Percentiles rank a stretch among this genome's conserved stretches.
phyloP scores from a whole-genome alignment of 2,329 filamentous ascomycete species.

The Emergomyces orientalis region DNA sequence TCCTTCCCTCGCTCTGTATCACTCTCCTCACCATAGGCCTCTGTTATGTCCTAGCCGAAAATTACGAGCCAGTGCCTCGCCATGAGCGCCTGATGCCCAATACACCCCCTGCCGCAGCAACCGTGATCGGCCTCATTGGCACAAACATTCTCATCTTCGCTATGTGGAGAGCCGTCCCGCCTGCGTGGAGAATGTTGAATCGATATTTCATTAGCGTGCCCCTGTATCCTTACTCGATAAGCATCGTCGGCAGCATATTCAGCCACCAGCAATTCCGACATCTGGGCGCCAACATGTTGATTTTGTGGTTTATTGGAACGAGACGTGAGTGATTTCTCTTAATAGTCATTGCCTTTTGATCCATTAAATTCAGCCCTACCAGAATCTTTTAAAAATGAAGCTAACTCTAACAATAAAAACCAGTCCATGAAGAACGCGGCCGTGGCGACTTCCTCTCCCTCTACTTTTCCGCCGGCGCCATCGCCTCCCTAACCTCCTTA shows the following conservation, averaged over 20 bases:
- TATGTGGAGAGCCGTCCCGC: conserved; percentile 44
- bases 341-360: not conserved
- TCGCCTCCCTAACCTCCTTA: conserved; percentile 41
- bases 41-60: conserved; percentile 38
- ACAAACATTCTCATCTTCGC: conserved; percentile 43
- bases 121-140: conserved; percentile 43
- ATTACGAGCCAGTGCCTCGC: conserved; percentile 41
- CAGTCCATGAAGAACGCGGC: conserved; percentile 48
- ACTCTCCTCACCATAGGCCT: conserved; percentile 32
- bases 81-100: conserved; percentile 43
- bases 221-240: conserved; percentile 44
- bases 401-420: not conserved
- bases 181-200: conserved; percentile 47
- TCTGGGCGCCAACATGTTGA: conserved; percentile 45
- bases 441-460: conserved; percentile 48
- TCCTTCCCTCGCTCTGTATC: conserved; percentile 39
- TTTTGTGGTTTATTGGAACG: conserved; percentile 47
- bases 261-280: conserved; percentile 48
- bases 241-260: conserved; percentile 47
- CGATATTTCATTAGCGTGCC: conserved; percentile 47
- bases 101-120: conserved; percentile 43
- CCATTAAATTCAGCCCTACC: too few relatives aligned
- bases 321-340: conserved; percentile 27
- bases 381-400: conserved; percentile 14
- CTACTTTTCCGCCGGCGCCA: conserved; percentile 40